phyloP scores from a whole-genome alignment of 1,139 yeast species.

The Yamadazyma taylorii region DNA sequence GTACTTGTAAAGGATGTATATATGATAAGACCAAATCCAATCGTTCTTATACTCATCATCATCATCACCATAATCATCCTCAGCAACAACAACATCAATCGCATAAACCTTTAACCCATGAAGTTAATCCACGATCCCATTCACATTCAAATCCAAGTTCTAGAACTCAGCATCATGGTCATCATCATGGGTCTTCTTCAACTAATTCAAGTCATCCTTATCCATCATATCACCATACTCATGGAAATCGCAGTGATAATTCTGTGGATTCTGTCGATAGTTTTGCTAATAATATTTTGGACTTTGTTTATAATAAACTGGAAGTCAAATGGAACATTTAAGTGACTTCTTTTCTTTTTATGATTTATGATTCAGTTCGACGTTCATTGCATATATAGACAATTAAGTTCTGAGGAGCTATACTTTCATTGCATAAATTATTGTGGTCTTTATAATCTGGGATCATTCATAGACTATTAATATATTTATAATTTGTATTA shows the following conservation, averaged over 20 bases:
- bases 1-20: conserved; percentile 17
- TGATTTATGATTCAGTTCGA: conserved; percentile 1
- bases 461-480: background rate
- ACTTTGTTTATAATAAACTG: conserved; percentile 18
- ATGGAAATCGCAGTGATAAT: conserved; percentile 11
- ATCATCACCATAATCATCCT: background rate
- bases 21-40: conserved; percentile 7
- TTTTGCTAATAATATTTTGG: conserved; percentile 20
- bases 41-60: conserved; percentile 4
- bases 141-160: no score
- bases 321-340: conserved; percentile 21
- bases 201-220: background rate
- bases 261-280: conserved; percentile 20
- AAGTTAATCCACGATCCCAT: no score
- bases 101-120: no score
- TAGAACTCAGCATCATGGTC: background rate
- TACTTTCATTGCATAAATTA: no score
- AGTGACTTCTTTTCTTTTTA: background rate
- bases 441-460: background rate
- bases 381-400: conserved; percentile 2
- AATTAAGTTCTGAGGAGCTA: no score
- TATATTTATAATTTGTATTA: background rate
- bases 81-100: no score
- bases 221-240: conserved; percentile 6
- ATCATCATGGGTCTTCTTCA: no score